These are phyloP conservation scores for Saturnispora gosingensis DNA, from an alignment of 805 yeast genomes.

Conservation along the genomic window DNA sequence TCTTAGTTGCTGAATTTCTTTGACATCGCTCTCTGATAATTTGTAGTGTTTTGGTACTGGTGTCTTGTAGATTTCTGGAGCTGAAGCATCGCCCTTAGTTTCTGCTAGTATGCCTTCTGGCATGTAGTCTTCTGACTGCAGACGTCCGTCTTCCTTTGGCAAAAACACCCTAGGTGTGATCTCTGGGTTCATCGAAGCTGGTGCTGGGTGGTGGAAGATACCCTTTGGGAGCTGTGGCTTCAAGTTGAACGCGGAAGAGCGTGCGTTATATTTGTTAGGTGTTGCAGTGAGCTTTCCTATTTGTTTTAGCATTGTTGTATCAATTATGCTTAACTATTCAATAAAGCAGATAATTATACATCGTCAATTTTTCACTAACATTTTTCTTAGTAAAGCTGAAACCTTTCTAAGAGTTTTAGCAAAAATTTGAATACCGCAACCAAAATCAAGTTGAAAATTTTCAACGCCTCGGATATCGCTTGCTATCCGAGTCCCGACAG, in stretches of 20 bases:
- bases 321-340: not conserved
- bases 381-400: too few relatives aligned
- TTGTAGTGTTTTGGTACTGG: conserved; percentile 22
- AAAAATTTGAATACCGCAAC: too few relatives aligned
- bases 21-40: conserved; percentile 19
- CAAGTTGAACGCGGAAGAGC: conserved; percentile 30
- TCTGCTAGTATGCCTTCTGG: conserved; percentile 17
- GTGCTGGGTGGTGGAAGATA: conserved; percentile 29
- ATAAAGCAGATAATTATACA: not conserved
- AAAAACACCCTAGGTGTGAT: conserved; percentile 29
- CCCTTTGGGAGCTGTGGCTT: conserved; percentile 29
- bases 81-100: conserved; percentile 6
- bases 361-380: not conserved
- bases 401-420: too few relatives aligned
- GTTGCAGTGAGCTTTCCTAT: conserved; percentile 22
- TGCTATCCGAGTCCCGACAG: not conserved
- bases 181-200: conserved; percentile 25
- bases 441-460: too few relatives aligned
- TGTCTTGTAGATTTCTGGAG: conserved; percentile 23
- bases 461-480: not conserved
- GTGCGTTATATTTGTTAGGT: conserved; percentile 29
- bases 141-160: conserved; percentile 26
- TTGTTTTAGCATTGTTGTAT: not conserved
- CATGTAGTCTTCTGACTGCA: conserved; percentile 19
- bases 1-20: conserved; percentile 25